Conservation (phyloP, 192 early-diverging fungal genomes). For the Coemansia sp. region DNA sequence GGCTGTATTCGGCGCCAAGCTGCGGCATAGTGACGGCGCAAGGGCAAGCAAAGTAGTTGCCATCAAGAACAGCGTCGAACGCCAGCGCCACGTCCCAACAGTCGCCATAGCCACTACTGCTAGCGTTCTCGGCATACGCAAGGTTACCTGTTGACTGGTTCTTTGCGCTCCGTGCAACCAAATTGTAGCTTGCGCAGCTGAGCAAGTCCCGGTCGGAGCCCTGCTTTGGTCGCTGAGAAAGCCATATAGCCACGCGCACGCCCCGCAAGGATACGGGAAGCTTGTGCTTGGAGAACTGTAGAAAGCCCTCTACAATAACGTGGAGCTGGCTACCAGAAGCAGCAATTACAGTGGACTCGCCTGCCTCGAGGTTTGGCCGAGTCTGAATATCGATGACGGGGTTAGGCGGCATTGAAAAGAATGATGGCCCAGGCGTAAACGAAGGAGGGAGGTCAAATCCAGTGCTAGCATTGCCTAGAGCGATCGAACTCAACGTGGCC, state of each 20-base stretch:
- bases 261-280: conserved; percentile 1
- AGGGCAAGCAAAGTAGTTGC: conserved; percentile 43
- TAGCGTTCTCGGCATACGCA: background rate
- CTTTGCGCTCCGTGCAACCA: conserved; percentile 19
- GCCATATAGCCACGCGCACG: conserved; percentile 38
- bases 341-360: conserved; percentile 19
- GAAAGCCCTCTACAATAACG: conserved; percentile 45
- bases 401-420: conserved; percentile 29
- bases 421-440: conserved; percentile 33
- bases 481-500: background rate
- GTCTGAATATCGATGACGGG: conserved; percentile 38
- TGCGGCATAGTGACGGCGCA: conserved; percentile 40
- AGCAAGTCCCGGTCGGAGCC: conserved; percentile 19
- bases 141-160: background rate
- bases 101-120: background rate
- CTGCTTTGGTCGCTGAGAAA: conserved; percentile 28
- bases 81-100: conserved; percentile 27
- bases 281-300: conserved; percentile 19
- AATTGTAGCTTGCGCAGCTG: conserved; percentile 18
- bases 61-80: conserved; percentile 39
- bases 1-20: conserved; percentile 25
- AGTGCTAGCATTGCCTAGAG: background rate
- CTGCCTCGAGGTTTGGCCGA: conserved; percentile 28
- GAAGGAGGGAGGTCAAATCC: background rate
- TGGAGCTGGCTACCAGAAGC: conserved; percentile 47